phyloP scores from a whole-genome alignment of 108 stramenopile genomes.

The Cylindrotheca fusiformis region DNA sequence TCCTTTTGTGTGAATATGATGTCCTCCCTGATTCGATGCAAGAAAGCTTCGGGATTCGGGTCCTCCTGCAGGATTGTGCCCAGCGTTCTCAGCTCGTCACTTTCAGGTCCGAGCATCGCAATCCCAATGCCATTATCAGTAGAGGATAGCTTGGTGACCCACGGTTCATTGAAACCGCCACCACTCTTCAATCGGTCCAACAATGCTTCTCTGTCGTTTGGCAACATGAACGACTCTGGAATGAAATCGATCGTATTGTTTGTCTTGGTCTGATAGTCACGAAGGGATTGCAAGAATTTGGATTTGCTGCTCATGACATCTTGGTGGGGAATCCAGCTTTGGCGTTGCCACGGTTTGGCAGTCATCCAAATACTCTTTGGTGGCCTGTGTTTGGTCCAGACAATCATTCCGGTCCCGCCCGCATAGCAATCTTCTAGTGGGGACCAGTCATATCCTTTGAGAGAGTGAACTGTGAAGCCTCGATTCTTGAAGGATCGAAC shows the following conservation, averaged over 20 bases:
- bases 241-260: background rate
- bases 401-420: background rate
- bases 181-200: conserved; percentile 3
- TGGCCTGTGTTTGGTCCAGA: background rate
- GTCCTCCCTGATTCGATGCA: background rate
- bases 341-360: conserved; percentile 3
- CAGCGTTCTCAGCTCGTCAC: conserved; percentile 3
- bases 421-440: background rate
- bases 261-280: background rate
- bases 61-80: background rate
- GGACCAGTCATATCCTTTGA: background rate
- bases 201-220: conserved; percentile 3
- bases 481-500: background rate
- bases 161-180: conserved; percentile 21
- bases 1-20: background rate
- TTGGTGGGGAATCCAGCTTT: conserved; percentile 3
- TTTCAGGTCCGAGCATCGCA: conserved; percentile 25
- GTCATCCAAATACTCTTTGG: background rate
- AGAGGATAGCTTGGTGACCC: conserved; percentile 23
- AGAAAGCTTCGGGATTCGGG: background rate
- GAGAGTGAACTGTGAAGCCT: background rate
- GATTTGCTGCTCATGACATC: background rate
- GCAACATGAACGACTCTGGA: conserved; percentile 19
- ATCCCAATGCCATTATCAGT: conserved; percentile 30
- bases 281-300: background rate